Base-by-base conservation (phyloP, 148 eudicot genomes). In the Fagopyrum homotropicum region DNA sequence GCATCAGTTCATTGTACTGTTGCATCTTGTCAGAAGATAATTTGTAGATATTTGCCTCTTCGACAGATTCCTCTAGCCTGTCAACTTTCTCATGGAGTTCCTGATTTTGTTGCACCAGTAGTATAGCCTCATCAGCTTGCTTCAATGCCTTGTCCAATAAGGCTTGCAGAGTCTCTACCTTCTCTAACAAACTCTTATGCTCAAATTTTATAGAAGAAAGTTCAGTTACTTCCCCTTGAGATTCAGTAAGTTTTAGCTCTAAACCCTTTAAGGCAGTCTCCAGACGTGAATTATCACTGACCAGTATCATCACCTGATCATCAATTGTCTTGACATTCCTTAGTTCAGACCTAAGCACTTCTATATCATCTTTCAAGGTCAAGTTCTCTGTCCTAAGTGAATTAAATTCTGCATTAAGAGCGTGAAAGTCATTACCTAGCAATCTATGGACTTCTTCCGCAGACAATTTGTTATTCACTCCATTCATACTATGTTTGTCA, bases 121-220 rank as follows among this genome's bases (percentile, higher is more conserved):
- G 75, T 77, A 79, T 79, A 82, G 98, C 96, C 81, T 90, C 91
- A 82, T 90, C 97, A 54, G 97, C 97, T 81, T 95, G 93, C 60
- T 88, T 86, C 29, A 96, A 83, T 51, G 93, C 87, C 80, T 89
- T 89, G 79, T 90, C 90, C 50, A 95, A 82, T 81, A 92, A 78
- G 64, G 61, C 73, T 79, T 92, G 90, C 79, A 92, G 76, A 79
- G 81, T 77, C 59, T 88, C 88, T 70, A 95, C 96, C 83, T 88
- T 88, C 69, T 92, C 91, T 76, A 84, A 79, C 76, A 92, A 84
- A 73, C 75, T 84, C 70, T 86, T 76, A 81, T 88, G 89, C 79
- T 95, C 97, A 44, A 82, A 72, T 82, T 86, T 85, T 78, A 92
- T 79, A 30, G 81, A 63, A 69, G 91, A 84, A 51, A 92, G 88